Conservation (phyloP, 2,329 filamentous ascomycete species). For the Colletotrichum tropicicola region DNA sequence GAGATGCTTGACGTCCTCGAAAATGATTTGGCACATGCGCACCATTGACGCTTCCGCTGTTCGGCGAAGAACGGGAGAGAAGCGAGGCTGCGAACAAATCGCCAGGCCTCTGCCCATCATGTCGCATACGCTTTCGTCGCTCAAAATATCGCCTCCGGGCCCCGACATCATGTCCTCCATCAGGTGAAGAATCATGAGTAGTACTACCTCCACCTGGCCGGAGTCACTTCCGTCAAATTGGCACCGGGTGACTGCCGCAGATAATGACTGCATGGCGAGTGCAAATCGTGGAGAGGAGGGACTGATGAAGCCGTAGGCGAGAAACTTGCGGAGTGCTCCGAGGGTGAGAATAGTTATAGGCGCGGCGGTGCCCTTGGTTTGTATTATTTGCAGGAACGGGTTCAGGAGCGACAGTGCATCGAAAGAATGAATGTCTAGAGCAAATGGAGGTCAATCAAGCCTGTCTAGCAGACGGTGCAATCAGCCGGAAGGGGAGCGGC, state of each 20-base stretch:
- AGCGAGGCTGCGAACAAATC: conserved; percentile 93
- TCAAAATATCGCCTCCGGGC: conserved; percentile 90
- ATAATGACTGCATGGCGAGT: conserved; percentile 92
- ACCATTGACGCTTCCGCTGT: conserved; percentile 98
- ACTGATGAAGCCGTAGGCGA: conserved; percentile 92
- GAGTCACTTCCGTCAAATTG: conserved; percentile 97
- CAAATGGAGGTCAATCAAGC: conserved; percentile 36
- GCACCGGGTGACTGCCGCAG: conserved; percentile 95
- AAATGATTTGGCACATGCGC: conserved; percentile 98
- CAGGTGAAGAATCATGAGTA: conserved; percentile 91
- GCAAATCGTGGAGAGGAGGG: conserved; percentile 86
- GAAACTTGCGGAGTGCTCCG: conserved; percentile 94
- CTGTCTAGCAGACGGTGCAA: neutral
- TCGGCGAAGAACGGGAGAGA: conserved; percentile 88
- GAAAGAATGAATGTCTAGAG: conserved; percentile 81
- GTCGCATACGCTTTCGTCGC: conserved; percentile 97
- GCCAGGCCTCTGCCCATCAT: conserved; percentile 99
- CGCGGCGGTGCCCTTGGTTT: conserved; percentile 94
- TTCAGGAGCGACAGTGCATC: conserved; percentile 90
- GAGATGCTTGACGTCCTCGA: conserved; percentile 88
- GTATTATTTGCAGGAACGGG: conserved; percentile 95
- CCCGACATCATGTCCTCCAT: conserved; percentile 99
- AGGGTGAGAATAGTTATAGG: conserved; percentile 95
- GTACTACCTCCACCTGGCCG: conserved; percentile 92
- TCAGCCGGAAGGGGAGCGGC: neutral